Percentiles rank a stretch among this genome's conserved stretches.
These are phyloP conservation scores for Usnea hakonensis DNA, from an alignment of 495 filamentous ascomycete genomes.

Conservation along the genomic window DNA sequence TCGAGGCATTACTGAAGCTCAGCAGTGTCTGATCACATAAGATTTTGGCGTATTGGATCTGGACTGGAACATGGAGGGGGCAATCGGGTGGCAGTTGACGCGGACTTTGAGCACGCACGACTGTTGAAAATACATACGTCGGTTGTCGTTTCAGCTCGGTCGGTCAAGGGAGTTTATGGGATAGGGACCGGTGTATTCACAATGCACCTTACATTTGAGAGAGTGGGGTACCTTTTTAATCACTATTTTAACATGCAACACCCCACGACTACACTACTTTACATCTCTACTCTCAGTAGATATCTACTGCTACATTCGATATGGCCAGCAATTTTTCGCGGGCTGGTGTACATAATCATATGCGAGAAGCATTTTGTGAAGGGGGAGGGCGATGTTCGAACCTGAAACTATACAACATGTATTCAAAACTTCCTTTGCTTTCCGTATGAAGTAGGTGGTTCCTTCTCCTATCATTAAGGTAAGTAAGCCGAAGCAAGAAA, in stretches of 20 bases:
- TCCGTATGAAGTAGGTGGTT: neutral
- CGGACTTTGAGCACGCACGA: conserved; percentile 22
- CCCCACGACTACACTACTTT: neutral
- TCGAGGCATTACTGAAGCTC: conserved; percentile 25
- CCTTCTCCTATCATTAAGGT: too few species aligned
- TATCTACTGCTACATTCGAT: neutral
- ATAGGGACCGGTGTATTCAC: neutral
- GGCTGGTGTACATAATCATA: neutral
- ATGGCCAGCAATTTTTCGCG: neutral
- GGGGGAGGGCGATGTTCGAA: too few species aligned
- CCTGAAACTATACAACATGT: neutral
- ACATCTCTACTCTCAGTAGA: neutral
- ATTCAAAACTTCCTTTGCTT: neutral
- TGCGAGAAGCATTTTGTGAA: too few species aligned
- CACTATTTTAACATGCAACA: neutral
- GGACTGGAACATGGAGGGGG: conserved; percentile 1
- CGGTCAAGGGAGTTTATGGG: conserved; percentile 5
- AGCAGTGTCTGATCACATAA: conserved; percentile 14
- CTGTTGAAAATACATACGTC: conserved; percentile 14
- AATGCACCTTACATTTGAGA: neutral
- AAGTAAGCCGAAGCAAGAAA: too few species aligned
- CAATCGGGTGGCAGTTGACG: conserved; percentile 6
- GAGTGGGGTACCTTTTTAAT: neutral
- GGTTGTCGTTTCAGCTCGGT: conserved; percentile 24
- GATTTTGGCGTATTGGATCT: neutral